These are phyloP conservation scores for Filobasidium wieringae DNA, from an alignment of 768 basidiomycete genomes.

Conservation along the genomic window DNA sequence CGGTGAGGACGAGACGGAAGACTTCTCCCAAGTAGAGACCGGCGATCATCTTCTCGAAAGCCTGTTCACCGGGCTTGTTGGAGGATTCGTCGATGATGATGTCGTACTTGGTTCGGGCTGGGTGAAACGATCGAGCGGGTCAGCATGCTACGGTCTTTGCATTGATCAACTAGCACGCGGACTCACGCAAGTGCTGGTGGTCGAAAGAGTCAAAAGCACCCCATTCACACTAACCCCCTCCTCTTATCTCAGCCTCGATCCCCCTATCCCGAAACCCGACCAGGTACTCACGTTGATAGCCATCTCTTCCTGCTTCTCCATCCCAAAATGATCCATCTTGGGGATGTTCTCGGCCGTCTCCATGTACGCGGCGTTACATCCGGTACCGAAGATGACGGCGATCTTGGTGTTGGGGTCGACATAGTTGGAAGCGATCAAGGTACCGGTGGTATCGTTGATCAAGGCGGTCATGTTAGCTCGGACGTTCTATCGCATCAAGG, in stretches of 20 bases:
- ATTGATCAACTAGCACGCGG: too few relatives aligned
- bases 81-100: conserved; percentile 79
- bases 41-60: conserved; percentile 75
- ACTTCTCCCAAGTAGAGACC: conserved; percentile 95
- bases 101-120: conserved; percentile 82
- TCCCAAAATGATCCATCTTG: conserved; percentile 66
- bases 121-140: neutral
- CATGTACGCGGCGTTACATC: conserved; percentile 98
- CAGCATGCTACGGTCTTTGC: neutral
- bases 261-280: conserved; percentile 21
- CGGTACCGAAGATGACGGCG: conserved; percentile 94
- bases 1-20: conserved; percentile 82
- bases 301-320: conserved; percentile 56
- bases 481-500: conserved; percentile 49
- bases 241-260: neutral
- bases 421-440: conserved; percentile 91
- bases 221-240: conserved; percentile 42
- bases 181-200: conserved; percentile 69
- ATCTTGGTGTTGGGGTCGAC: conserved; percentile 83
- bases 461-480: conserved; percentile 71
- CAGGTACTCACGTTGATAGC: conserved; percentile 84
- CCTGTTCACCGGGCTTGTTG: conserved; percentile 90
- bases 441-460: conserved; percentile 97
- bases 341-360: conserved; percentile 73
- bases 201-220: conserved; percentile 95